Percentiles rank a stretch among this genome's conserved stretches.
These are phyloP conservation scores for Scheffersomyces insectosa DNA, from an alignment of 1,139 yeast species.

Conservation along the genomic window DNA sequence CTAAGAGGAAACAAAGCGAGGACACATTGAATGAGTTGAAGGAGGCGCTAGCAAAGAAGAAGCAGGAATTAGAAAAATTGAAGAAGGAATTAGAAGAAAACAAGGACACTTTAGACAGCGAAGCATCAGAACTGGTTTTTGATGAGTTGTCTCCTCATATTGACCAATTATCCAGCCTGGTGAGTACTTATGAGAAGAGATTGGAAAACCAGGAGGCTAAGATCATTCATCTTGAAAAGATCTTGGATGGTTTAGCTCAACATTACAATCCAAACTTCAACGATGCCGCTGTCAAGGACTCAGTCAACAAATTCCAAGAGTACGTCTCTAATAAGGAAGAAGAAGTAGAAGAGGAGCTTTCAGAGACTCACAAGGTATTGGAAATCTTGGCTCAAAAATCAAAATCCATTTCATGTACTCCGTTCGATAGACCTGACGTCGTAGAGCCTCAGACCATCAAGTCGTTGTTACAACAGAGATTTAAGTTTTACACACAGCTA, in stretches of 20 bases:
- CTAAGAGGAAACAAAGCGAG: conserved; percentile 11
- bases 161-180: conserved; percentile 8
- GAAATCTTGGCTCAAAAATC: not conserved
- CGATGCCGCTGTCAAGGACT: conserved; percentile 80
- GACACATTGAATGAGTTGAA: conserved; percentile 21
- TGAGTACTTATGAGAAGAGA: conserved; percentile 14
- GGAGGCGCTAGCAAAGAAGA: conserved; percentile 31
- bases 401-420: not conserved
- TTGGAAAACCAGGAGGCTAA: conserved; percentile 16
- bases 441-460: not conserved
- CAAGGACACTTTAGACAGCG: conserved; percentile 12
- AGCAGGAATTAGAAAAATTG: conserved; percentile 17
- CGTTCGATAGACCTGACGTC: not conserved
- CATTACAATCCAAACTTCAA: conserved; percentile 88
- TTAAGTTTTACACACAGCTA: not conserved
- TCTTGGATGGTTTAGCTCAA: conserved; percentile 47
- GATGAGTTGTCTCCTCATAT: conserved; percentile 20
- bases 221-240: conserved; percentile 36
- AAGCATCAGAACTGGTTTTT: conserved; percentile 14
- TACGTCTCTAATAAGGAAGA: conserved; percentile 43
- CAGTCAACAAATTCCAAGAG: conserved; percentile 63
- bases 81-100: conserved; percentile 9
- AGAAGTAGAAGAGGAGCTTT: conserved; percentile 8
- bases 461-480: not conserved
- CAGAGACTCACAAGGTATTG: conserved; percentile 4